Conservation (phyloP, 2,329 filamentous ascomycete genomes). For the Graphiopsis chlorocephala region DNA sequence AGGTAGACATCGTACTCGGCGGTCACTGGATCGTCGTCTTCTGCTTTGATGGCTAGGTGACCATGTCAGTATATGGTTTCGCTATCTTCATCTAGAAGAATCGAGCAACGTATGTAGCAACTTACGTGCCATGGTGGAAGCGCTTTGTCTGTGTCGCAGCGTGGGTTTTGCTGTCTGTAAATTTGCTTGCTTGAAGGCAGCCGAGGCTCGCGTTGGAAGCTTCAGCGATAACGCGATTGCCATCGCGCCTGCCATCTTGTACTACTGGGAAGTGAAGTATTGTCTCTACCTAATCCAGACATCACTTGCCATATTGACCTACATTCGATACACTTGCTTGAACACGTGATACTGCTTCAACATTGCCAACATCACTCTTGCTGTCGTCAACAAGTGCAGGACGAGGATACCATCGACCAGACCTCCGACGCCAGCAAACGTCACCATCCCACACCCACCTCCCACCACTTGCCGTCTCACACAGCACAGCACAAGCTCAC, state of each 20-base stretch:
- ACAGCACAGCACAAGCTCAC: not conserved
- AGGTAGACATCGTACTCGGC: slow-evolving; percentile 78
- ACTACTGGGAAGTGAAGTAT: not conserved
- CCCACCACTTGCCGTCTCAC: not conserved
- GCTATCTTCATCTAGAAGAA: not conserved
- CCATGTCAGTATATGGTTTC: not conserved
- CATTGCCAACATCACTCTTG: not conserved
- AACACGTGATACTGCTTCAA: not conserved
- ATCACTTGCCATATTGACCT: not conserved
- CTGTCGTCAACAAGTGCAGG: not conserved
- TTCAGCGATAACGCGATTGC: slow-evolving; percentile 8
- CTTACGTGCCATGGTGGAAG: slow-evolving; percentile 1
- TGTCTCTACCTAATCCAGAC: not conserved
- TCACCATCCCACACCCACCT: slow-evolving; percentile 6
- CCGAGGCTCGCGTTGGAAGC: slow-evolving; percentile 12
- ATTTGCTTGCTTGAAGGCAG: slow-evolving; percentile 3
- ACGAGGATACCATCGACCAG: not conserved
- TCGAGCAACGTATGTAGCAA: not conserved
- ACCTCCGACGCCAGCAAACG: slow-evolving; percentile 5
- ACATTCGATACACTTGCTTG: not conserved
- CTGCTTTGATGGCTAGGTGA: slow-evolving; percentile 16
- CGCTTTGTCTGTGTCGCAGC: slow-evolving; percentile 3
- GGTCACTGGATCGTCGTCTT: slow-evolving; percentile 46
- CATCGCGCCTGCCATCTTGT: not conserved
- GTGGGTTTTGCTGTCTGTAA: slow-evolving; percentile 1